phyloP scores from a whole-genome alignment of 768 basidiomycete genomes.

The Mrakia frigida region DNA sequence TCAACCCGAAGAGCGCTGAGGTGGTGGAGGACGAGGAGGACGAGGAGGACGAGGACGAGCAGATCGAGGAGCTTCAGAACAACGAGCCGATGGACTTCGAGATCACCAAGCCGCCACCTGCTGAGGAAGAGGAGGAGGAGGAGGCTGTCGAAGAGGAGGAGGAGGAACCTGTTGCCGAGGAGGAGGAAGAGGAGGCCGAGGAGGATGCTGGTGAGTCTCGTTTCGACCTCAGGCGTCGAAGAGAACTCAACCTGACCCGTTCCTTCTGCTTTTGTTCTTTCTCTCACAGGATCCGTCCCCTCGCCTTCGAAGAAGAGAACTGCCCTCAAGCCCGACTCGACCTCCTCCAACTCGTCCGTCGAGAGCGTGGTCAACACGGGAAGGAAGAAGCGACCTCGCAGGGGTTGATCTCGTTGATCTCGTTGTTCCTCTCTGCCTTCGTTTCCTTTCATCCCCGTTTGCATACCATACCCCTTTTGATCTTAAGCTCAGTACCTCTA shows the following conservation, averaged over 20 bases:
- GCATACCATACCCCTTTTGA: no score
- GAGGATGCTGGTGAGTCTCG: not conserved
- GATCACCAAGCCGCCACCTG: not conserved
- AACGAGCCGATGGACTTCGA: not conserved
- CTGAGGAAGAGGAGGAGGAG: not conserved
- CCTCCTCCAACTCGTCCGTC: not conserved
- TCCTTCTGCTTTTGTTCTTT: not conserved
- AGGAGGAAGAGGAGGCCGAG: not conserved
- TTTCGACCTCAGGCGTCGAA: not conserved
- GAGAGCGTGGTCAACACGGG: constrained; percentile 1
- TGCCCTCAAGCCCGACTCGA: not conserved
- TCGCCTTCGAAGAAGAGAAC: not conserved
- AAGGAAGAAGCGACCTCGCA: constrained; percentile 7
- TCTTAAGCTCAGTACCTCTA: no score
- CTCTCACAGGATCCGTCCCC: not conserved
- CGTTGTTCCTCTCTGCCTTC: not conserved
- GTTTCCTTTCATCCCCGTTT: not conserved
- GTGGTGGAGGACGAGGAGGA: constrained; percentile 37
- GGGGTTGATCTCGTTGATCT: not conserved
- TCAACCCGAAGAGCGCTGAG: constrained; percentile 27
- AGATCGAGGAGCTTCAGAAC: not conserved
- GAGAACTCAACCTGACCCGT: not conserved
- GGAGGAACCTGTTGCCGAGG: not conserved
- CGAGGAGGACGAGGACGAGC: constrained; percentile 11
- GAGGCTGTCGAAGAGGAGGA: not conserved